Conservation (phyloP, 139 green algal species). For the Limnomonas spitsbergensis region DNA sequence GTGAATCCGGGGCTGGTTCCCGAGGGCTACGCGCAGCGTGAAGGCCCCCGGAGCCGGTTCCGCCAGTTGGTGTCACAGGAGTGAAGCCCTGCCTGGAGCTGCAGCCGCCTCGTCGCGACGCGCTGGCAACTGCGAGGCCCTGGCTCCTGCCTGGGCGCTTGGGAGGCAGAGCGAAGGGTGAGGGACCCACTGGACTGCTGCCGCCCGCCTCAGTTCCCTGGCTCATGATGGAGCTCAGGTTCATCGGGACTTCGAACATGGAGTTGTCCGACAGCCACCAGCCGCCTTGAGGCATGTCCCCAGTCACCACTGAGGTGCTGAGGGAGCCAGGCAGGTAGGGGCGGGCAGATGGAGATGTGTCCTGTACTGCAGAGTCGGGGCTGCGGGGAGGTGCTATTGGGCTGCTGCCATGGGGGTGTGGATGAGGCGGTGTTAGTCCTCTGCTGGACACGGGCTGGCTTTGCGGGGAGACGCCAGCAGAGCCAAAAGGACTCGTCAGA, state of each 20-base stretch:
- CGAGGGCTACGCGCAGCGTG: no score
- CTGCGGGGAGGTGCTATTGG: background rate
- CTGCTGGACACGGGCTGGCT: no score
- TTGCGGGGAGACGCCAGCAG: background rate
- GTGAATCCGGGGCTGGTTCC: no score
- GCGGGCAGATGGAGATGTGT: background rate
- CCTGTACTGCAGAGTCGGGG: background rate
- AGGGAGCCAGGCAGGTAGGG: no score
- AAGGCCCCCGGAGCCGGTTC: no score
- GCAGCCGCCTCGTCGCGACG: no score
- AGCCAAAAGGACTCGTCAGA: no score
- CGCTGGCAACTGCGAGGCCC: no score
- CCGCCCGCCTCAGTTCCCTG: background rate
- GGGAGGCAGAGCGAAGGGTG: background rate
- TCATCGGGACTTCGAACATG: slow-evolving; percentile 32
- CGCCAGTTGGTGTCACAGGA: background rate
- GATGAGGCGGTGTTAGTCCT: no score
- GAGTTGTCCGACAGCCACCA: slow-evolving; percentile 37
- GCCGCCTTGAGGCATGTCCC: slow-evolving; percentile 38
- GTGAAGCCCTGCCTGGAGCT: no score
- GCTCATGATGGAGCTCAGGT: slow-evolving; percentile 2
- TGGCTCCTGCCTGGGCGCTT: background rate
- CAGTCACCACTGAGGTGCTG: slow-evolving; percentile 20
- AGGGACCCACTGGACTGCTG: background rate
- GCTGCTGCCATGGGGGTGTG: background rate